Conservation (phyloP, 2,329 filamentous ascomycete species). For the Aureobasidium lini region DNA sequence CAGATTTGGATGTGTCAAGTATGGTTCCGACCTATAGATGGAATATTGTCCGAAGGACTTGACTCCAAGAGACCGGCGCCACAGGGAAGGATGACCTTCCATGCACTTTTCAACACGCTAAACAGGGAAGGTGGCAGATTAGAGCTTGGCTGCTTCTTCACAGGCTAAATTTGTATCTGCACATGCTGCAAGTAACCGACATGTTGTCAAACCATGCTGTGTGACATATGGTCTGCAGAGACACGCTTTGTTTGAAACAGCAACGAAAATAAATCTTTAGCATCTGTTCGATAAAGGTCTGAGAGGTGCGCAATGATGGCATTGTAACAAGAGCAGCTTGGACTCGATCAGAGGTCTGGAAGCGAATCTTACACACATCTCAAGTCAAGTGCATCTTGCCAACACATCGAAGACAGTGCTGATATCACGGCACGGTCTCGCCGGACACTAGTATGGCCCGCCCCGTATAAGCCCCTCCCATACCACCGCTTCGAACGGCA, state of each 20-base stretch:
- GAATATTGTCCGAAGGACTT: slow-evolving; percentile 2
- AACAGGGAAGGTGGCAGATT: neutral
- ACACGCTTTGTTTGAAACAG: neutral
- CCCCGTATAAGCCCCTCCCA: slow-evolving; percentile 5
- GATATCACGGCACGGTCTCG: slow-evolving; percentile 6
- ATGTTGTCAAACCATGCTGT: slow-evolving; percentile 5
- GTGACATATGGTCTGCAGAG: neutral
- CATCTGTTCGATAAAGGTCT: neutral
- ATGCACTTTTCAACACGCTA: neutral
- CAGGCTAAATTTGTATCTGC: slow-evolving; percentile 1
- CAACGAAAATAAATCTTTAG: neutral
- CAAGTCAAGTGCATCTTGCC: neutral
- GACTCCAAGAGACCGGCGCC: neutral
- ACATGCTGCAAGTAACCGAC: neutral
- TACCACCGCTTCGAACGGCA: slow-evolving; percentile 4
- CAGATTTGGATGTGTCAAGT: neutral
- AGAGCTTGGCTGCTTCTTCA: neutral
- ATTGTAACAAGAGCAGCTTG: neutral
- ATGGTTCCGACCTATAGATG: neutral
- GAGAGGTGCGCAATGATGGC: neutral
- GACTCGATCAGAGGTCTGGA: no score
- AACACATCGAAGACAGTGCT: neutral
- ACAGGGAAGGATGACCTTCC: neutral
- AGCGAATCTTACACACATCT: neutral
- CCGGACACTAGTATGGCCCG: slow-evolving; percentile 3